Evolutionary conservation across 1,284 basidiomycete species (phyloP).

Genomic region (Malassezia sp.): DNA sequence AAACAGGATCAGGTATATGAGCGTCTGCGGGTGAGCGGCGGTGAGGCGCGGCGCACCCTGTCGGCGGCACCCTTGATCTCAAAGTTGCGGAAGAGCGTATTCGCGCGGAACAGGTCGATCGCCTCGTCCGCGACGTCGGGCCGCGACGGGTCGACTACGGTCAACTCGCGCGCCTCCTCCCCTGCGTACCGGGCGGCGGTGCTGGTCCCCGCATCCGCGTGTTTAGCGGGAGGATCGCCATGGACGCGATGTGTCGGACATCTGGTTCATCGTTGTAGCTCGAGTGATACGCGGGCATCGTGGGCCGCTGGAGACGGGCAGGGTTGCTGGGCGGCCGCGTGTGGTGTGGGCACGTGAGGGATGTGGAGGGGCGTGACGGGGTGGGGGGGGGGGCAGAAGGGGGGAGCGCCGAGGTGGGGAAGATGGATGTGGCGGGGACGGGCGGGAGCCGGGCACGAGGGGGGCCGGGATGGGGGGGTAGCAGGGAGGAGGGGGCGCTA

Average conservation of each 20-base stretch:
- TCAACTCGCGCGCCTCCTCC: constrained; percentile 1
- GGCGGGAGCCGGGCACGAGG: too few relatives aligned
- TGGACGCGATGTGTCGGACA: constrained; percentile 73
- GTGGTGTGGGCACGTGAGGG: too few relatives aligned
- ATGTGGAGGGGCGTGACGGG: too few relatives aligned
- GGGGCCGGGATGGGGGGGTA: too few relatives aligned
- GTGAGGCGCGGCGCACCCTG: constrained; percentile 55
- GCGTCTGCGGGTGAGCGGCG: constrained; percentile 45
- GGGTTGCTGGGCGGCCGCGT: too few relatives aligned
- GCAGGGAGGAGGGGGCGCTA: too few relatives aligned
- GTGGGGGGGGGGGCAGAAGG: too few relatives aligned
- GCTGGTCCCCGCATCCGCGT: constrained; percentile 85
- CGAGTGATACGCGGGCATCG: constrained; percentile 64
- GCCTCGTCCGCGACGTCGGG: constrained; percentile 93
- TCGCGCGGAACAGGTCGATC: constrained; percentile 92
- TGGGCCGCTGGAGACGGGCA: neutral
- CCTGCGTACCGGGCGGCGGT: constrained; percentile 57
- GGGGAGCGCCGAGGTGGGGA: too few relatives aligned
- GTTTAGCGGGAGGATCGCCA: constrained; percentile 78
- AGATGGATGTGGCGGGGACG: too few relatives aligned
- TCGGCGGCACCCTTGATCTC: constrained; percentile 97
- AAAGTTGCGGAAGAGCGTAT: constrained; percentile 98
- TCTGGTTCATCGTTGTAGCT: constrained; percentile 77
- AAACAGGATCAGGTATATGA: constrained; percentile 96
- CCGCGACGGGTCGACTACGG: constrained; percentile 59